phyloP scores from a whole-genome alignment of 257 asterid species.

The Solanum bulbocastanum region DNA sequence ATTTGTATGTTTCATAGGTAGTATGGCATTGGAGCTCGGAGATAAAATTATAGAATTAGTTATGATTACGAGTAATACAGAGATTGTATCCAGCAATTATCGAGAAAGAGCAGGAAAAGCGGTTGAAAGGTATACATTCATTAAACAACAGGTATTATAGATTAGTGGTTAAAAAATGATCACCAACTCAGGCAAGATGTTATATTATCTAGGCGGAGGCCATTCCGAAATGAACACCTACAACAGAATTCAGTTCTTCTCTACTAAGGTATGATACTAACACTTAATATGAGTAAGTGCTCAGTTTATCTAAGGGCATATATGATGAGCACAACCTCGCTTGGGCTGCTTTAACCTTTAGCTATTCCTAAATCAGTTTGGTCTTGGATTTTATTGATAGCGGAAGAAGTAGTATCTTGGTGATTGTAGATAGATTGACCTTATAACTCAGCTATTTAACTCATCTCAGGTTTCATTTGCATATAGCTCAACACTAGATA shows the following conservation, averaged over 20 bases:
- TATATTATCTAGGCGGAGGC: background rate
- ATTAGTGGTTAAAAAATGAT: background rate
- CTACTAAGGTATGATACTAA: background rate
- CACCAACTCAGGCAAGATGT: background rate
- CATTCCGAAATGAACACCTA: background rate
- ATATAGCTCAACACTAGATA: background rate
- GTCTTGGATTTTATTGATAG: background rate
- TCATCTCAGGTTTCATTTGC: background rate
- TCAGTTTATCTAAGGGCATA: background rate
- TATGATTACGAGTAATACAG: background rate
- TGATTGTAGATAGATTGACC: background rate
- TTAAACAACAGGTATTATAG: background rate
- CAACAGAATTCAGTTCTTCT: background rate
- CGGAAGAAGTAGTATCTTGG: background rate
- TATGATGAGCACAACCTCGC: background rate
- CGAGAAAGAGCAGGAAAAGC: background rate
- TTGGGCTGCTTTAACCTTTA: background rate
- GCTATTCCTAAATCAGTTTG: background rate
- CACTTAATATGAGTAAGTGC: background rate
- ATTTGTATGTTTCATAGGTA: background rate
- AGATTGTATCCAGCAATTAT: background rate
- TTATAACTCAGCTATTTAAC: background rate
- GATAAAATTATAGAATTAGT: background rate
- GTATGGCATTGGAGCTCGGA: background rate
- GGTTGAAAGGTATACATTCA: background rate